Conservation (phyloP, 176 grass and related monocot genomes). For the Musa acuminata region DNA sequence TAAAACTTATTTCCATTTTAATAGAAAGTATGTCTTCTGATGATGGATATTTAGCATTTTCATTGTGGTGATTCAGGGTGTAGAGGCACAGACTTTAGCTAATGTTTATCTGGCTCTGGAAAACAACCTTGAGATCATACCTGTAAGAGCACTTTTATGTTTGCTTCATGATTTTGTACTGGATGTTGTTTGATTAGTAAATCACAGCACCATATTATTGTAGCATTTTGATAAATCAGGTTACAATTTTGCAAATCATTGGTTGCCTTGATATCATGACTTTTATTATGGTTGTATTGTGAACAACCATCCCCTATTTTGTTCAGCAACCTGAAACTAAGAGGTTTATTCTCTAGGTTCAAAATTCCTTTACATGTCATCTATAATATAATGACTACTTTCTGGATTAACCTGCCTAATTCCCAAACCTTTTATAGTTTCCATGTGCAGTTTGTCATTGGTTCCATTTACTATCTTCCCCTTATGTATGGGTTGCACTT, state of each 20-base stretch:
- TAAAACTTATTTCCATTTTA: neutral
- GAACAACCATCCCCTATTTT: too few species aligned
- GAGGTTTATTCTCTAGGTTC: too few species aligned
- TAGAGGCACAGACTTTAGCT: constrained; percentile 93
- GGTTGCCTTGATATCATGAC: too few species aligned
- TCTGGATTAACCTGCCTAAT: too few species aligned
- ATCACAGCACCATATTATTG: neutral
- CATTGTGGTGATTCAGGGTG: constrained; percentile 65
- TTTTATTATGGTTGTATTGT: too few species aligned
- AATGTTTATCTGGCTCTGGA: constrained; percentile 97
- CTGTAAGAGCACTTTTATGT: constrained; percentile 37
- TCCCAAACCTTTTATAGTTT: too few species aligned
- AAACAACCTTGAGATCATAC: constrained; percentile 91
- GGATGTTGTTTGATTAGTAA: neutral
- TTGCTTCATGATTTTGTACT: neutral
- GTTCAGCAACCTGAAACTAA: too few species aligned
- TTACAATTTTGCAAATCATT: neutral
- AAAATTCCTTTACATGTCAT: too few species aligned
- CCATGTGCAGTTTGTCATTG: too few species aligned
- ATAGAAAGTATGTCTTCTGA: neutral
- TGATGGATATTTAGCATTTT: constrained; percentile 7
- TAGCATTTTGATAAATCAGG: neutral
- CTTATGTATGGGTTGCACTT: too few species aligned
- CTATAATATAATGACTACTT: too few species aligned
- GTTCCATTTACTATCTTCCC: too few species aligned